Evolutionary conservation across 352 stramenopile species (phyloP), one percentile per base, ranked within the genome.

Genomic region (Phytophthora pinifolia): DNA sequence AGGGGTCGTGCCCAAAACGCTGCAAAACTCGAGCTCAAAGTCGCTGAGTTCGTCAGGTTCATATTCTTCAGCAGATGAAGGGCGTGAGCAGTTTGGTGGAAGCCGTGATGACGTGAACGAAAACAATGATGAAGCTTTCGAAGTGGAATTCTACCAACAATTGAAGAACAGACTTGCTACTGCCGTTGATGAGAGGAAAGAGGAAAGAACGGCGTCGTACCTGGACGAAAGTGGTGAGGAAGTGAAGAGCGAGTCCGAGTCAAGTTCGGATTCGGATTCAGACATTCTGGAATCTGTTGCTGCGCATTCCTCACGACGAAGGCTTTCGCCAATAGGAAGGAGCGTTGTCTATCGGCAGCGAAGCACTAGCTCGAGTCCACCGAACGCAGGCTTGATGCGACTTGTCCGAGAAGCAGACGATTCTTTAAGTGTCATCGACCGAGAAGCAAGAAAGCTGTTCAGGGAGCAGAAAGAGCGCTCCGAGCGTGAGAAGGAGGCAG

Each of bases 351-450:
- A 46, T 2, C 14, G 9, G 35, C 49, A 10, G 14, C 20, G 14
- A 27, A 22, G 5, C 45, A 8, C 12, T 31, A 32, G 46, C 10
- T 13, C 15, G 5, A 41, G 17, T 7, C 32, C 25, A 36, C 27
- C 49, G 1, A 60, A 70, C 15, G 65, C 66, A 38, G 55, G 41
- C 15, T 63, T 91, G 2, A 39, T 80, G 18, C 54, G 59, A 15
- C 52, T 91, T 4, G 69, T 89, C 15, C 53, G 66, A 25, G 76
- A 85, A 33, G 74, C 72, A 2, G 79, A 91, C 25, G 81, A 89
- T 50, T 88, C 80, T n/a, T 67, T 91, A 7, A 91, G 78, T 51
- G 78, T 91, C 8, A 70, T 91, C 37, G 68, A 89, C 17, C 56
- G 72, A 25, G 59, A 66, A 22, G 81, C 81, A 15, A 72, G 74